Conservation (phyloP, 345 rosid species). For the Melaleuca alternifolia region DNA sequence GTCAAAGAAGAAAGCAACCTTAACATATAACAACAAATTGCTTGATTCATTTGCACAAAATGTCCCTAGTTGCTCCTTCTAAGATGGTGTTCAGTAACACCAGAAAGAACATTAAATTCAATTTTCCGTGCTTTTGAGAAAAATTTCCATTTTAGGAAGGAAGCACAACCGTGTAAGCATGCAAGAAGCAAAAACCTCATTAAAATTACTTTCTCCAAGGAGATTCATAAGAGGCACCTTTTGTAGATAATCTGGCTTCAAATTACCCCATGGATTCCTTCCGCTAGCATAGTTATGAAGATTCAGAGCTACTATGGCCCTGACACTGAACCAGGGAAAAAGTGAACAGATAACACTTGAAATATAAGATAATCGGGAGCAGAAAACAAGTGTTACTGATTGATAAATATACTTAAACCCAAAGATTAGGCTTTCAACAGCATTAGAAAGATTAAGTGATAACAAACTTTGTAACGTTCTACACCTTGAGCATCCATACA, state of each 20-base stretch:
- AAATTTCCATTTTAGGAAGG: neutral
- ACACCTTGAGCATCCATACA: neutral
- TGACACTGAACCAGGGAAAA: conserved; percentile 32
- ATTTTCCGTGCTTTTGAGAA: neutral
- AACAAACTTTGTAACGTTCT: neutral
- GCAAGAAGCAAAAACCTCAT: neutral
- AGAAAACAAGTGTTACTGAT: neutral
- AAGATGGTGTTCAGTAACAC: neutral
- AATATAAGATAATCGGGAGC: neutral
- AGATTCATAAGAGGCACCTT: conserved; percentile 34
- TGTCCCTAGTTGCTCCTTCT: neutral
- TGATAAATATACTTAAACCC: neutral
- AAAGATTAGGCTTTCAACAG: neutral
- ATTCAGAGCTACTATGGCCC: conserved; percentile 90
- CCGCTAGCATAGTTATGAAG: conserved; percentile 94
- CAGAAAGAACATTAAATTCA: neutral
- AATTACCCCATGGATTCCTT: conserved; percentile 90
- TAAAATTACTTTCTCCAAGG: neutral
- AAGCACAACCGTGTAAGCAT: neutral
- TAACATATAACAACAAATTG: neutral
- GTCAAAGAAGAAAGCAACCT: neutral
- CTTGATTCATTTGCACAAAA: neutral
- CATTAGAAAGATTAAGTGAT: neutral
- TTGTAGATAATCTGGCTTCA: conserved; percentile 73
- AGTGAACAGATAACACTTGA: neutral